These are phyloP conservation scores for Pholiota adiposa DNA, from an alignment of 1,284 basidiomycete genomes.

Conservation along the genomic window DNA sequence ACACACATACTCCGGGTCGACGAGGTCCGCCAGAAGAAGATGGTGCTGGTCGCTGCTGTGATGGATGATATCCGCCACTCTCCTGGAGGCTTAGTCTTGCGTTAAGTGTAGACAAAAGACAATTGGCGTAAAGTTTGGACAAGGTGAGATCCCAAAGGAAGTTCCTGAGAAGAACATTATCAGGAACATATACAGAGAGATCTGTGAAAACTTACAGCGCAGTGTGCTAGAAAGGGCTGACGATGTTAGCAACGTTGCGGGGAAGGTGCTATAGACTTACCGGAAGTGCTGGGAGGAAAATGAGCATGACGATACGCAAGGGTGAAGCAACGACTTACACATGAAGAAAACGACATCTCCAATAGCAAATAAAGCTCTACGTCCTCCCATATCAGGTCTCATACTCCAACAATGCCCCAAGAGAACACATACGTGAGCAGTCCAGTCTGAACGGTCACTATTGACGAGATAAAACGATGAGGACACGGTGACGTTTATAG, in stretches of 20 bases:
- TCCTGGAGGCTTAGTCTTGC: slow-evolving; percentile 38
- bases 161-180: slow-evolving; percentile 39
- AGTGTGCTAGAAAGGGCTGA: slow-evolving; percentile 34
- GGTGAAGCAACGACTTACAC: slow-evolving; percentile 34
- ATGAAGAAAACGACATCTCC: slow-evolving; percentile 52
- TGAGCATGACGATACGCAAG: background rate
- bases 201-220: slow-evolving; percentile 36
- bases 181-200: background rate
- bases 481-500: background rate
- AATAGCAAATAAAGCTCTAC: slow-evolving; percentile 42
- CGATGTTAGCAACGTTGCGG: background rate
- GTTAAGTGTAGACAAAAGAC: slow-evolving; percentile 59
- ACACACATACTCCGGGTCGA: slow-evolving; percentile 24
- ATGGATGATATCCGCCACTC: slow-evolving; percentile 24
- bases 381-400: background rate
- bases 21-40: slow-evolving; percentile 25
- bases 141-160: slow-evolving; percentile 56
- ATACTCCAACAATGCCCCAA: background rate
- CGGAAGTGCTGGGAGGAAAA: slow-evolving; percentile 32
- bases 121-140: slow-evolving; percentile 60
- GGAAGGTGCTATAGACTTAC: slow-evolving; percentile 24
- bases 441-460: slow-evolving; percentile 55
- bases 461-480: background rate
- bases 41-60: slow-evolving; percentile 26
- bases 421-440: slow-evolving; percentile 42